Evolutionary conservation across 2,329 filamentous ascomycete species (phyloP), one percentile per base, ranked within the genome.

Genomic region (Cercospora berteroae): DNA sequence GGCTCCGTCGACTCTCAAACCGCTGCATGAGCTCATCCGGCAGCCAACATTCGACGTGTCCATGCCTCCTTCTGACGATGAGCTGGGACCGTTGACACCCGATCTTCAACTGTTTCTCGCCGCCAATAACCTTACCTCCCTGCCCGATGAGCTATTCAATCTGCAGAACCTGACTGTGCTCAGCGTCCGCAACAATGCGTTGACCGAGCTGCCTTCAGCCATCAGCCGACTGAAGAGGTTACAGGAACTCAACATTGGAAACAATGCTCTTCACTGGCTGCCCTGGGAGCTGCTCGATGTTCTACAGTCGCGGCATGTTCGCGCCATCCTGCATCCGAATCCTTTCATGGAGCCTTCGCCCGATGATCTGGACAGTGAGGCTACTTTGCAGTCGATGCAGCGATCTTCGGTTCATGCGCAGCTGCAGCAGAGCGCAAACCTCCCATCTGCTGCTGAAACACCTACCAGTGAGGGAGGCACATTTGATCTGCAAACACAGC

Each of bases 251-350:
- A 92, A 91, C 71, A 72, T 93, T 8, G 86, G 88, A 0, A 85
- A 89, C 63, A 92, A 92, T 69, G 78, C 79, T 5, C 80, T 93
- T 10, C 82, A 81, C 6, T 85, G 81, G 67, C 81, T 93, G 1
- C 90, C 90, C 0, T 85, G 82, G 64, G 89, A 91, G 74, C 79
- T 92, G 0, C 80, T 91, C 0, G 77, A 84, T 25, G 80, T 91
- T 2, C 77, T 90, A 39, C 63, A 63, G 52, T 71, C 66, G 77
- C 80, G 33, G 74, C 80, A 90, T n/a, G 75, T 77, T 12, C 81
- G 81, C 4, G 77, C 91, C n/a, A 81, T 80, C 27, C 71, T 89
- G 2, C 84, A 87, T 64, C 89, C 89, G 0, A 92, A 92, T 73
- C 86, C 87, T 0, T 88, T 90, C 27, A 4, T 73, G 18, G 68